Percentiles rank a stretch among this genome's conserved stretches.
Evolutionary conservation across 768 basidiomycete species (phyloP).

Genomic region (Panellus pusillus): DNA sequence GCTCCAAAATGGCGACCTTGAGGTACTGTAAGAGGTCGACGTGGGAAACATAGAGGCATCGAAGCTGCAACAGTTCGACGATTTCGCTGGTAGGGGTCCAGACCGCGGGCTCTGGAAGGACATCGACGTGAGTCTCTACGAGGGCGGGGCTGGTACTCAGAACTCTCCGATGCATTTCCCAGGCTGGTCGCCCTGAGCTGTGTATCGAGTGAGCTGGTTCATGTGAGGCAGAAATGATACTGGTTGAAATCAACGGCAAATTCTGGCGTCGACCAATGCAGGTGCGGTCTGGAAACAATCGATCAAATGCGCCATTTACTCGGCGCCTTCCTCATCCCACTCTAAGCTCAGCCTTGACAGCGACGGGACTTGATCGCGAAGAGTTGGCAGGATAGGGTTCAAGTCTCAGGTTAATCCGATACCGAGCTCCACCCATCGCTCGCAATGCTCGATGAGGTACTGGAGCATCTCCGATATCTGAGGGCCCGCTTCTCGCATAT

Average conservation of each 20-base stretch:
- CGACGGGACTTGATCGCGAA: neutral
- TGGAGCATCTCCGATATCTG: neutral
- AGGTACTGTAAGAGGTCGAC: neutral
- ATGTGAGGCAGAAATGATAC: neutral
- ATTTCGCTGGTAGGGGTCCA: neutral
- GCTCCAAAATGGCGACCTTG: neutral
- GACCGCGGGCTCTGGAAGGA: neutral
- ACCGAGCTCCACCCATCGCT: neutral
- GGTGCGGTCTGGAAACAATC: neutral
- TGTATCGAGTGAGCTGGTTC: neutral
- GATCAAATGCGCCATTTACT: too few relatives aligned
- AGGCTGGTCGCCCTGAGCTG: neutral
- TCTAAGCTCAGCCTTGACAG: neutral
- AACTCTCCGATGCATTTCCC: neutral
- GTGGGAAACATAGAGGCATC: neutral
- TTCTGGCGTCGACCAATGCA: neutral
- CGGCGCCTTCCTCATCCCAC: neutral
- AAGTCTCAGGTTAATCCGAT: neutral
- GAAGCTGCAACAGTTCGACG: neutral
- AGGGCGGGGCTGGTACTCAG: neutral
- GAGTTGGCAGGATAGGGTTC: neutral
- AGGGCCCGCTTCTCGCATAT: neutral
- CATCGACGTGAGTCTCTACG: neutral
- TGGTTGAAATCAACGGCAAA: neutral
- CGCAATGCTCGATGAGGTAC: neutral